Percentiles rank a stretch among this genome's conserved stretches.
These are phyloP conservation scores for Discostella pseudostelligera DNA, from an alignment of 108 stramenopile genomes.

Conservation along the genomic window DNA sequence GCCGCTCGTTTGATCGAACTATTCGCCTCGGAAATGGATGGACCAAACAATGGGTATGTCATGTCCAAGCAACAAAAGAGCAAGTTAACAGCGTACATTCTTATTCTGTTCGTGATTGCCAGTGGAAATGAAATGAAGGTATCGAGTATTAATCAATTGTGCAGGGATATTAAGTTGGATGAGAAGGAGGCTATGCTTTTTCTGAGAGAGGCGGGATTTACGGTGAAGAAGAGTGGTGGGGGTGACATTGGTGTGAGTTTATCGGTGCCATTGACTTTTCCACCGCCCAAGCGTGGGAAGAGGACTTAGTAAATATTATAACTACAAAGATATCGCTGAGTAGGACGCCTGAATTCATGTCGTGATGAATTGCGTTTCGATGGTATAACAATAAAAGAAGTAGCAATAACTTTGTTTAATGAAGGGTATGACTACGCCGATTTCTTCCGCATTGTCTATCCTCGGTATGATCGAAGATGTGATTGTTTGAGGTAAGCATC, in stretches of 20 bases:
- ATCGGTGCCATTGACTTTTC: slow-evolving; percentile 72
- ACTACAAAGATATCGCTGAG: no score
- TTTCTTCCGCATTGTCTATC: no score
- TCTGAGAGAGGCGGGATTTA: slow-evolving; percentile 78
- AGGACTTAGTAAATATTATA: slow-evolving; percentile 10
- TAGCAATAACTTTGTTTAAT: no score
- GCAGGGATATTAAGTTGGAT: slow-evolving; percentile 65
- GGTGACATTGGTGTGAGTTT: slow-evolving; percentile 48
- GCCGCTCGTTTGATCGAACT: slow-evolving; percentile 54
- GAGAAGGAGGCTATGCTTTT: slow-evolving; percentile 46
- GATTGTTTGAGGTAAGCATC: no score
- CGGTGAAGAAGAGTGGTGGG: slow-evolving; percentile 47
- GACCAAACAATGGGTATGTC: slow-evolving; percentile 36
- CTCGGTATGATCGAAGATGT: no score
- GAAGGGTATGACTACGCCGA: no score
- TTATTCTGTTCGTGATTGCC: slow-evolving; percentile 73
- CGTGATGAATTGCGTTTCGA: no score
- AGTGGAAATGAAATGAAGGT: slow-evolving; percentile 65
- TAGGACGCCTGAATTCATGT: no score
- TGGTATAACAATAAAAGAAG: no score
- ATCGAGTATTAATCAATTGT: slow-evolving; percentile 51
- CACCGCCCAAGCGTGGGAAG: slow-evolving; percentile 51
- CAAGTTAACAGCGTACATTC: slow-evolving; percentile 55
- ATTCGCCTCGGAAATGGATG: slow-evolving; percentile 56
- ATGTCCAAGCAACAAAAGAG: slow-evolving; percentile 60